phyloP scores from a whole-genome alignment of 225 moss, liverwort and hornwort species.

The Climacium dendroides region DNA sequence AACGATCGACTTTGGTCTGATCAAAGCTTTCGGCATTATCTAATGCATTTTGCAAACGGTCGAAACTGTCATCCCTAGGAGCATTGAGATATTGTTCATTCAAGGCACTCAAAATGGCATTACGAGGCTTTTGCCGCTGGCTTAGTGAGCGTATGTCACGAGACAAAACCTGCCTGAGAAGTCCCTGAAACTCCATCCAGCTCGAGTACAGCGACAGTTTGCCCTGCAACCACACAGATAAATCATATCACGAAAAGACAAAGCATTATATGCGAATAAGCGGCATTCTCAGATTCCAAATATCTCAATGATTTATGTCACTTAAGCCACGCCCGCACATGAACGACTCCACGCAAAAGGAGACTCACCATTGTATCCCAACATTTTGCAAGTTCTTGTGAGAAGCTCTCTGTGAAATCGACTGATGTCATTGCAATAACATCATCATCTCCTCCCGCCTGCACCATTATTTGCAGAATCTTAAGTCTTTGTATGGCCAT shows the following conservation, averaged over 20 bases:
- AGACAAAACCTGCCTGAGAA: slow-evolving; percentile 72
- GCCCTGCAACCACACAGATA: slow-evolving; percentile 28
- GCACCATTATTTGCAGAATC: neutral
- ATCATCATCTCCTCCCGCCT: slow-evolving; percentile 83
- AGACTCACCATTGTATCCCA: slow-evolving; percentile 69
- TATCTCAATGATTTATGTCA: neutral
- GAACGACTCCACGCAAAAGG: neutral
- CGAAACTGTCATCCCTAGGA: slow-evolving; percentile 11
- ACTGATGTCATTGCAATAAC: slow-evolving; percentile 77
- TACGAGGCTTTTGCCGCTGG: slow-evolving; percentile 81
- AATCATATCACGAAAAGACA: neutral
- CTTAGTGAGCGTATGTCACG: slow-evolving; percentile 88
- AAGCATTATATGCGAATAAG: neutral
- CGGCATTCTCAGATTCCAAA: neutral
- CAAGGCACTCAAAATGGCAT: slow-evolving; percentile 66
- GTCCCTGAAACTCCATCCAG: slow-evolving; percentile 46
- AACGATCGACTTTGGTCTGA: neutral
- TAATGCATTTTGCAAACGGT: slow-evolving; percentile 19
- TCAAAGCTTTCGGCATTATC: slow-evolving; percentile 34
- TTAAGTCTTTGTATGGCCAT: neutral
- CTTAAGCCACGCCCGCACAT: neutral
- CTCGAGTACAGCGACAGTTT: slow-evolving; percentile 72
- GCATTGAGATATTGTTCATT: slow-evolving; percentile 50
- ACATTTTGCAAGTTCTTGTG: slow-evolving; percentile 40
- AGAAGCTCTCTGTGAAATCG: slow-evolving; percentile 48